Percentiles rank a stretch among this genome's conserved stretches.
These are phyloP conservation scores for Heliamphora exappendiculata DNA, from an alignment of 148 eudicot genomes.

Conservation along the genomic window DNA sequence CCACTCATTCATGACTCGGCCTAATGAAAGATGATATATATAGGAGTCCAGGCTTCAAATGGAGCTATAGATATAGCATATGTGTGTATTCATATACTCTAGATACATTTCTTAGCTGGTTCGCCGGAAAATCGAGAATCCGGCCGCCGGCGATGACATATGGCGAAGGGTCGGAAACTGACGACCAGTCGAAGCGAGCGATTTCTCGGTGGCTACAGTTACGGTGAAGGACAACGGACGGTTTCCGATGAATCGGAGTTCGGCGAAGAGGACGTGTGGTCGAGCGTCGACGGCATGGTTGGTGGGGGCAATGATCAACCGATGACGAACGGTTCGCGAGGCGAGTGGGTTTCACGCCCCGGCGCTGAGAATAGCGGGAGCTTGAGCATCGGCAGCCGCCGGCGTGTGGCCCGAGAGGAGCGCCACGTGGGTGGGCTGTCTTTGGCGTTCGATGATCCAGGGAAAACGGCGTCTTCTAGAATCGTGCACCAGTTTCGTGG, in stretches of 20 bases:
- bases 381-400: conserved; percentile 6
- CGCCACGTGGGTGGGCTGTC: conserved; percentile 53
- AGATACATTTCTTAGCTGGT: not conserved
- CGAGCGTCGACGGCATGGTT: conserved; percentile 36
- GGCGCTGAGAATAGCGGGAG: conserved; percentile 17
- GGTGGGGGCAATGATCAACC: conserved; percentile 17
- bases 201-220: conserved; percentile 33
- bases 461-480: conserved; percentile 43
- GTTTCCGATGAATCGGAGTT: conserved; percentile 35
- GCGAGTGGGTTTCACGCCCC: conserved; percentile 50
- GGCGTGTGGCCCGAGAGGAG: not conserved
- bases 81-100: not conserved
- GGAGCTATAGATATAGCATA: not conserved
- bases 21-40: conserved; percentile 16
- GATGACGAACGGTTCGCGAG: not conserved
- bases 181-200: conserved; percentile 73
- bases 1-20: not conserved
- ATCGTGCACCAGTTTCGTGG: conserved; percentile 58
- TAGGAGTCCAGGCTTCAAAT: conserved; percentile 11
- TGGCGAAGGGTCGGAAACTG: conserved; percentile 82
- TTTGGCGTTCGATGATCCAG: conserved; percentile 52
- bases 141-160: conserved; percentile 16
- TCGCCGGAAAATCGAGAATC: conserved; percentile 8
- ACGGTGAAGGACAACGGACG: conserved; percentile 19
- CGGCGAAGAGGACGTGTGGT: conserved; percentile 75